phyloP scores from a whole-genome alignment of 2,329 filamentous ascomycete genomes.

The Colletotrichum sp. region DNA sequence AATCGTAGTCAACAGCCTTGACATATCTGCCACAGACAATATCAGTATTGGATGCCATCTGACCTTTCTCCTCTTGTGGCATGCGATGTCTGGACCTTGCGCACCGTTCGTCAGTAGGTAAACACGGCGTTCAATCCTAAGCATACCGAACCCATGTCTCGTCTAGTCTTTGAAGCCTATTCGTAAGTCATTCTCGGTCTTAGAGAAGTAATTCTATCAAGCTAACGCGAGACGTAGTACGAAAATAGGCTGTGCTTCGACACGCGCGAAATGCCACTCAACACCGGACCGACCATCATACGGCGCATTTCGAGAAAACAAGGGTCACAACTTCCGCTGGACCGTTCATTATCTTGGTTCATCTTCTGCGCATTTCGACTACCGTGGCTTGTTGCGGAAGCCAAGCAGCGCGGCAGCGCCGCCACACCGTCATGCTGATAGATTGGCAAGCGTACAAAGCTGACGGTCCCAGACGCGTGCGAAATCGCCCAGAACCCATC shows the following conservation, averaged over 20 bases:
- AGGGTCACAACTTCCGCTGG: not conserved
- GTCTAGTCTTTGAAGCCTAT: not conserved
- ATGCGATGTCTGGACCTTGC: not conserved
- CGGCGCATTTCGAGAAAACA: not conserved
- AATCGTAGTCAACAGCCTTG: rapidly evolving
- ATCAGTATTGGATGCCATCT: rapidly evolving
- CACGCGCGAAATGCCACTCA: not conserved
- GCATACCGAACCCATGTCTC: no score
- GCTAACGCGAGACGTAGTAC: not conserved
- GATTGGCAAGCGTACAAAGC: not conserved
- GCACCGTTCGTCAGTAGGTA: not conserved
- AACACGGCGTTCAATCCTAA: not conserved
- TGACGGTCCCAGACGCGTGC: not conserved
- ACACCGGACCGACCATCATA: not conserved
- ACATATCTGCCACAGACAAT: not conserved
- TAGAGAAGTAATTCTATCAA: not conserved
- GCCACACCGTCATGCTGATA: not conserved
- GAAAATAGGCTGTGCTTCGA: not conserved
- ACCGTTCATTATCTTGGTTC: not conserved
- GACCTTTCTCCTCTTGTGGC: rapidly evolving
- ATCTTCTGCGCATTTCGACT: not conserved
- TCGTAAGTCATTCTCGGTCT: not conserved
- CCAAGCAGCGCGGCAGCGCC: not conserved
- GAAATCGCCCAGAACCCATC: not conserved
- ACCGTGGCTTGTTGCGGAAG: not conserved